Evolutionary conservation across 1,139 yeast genomes (phyloP).

Genomic region (Saccharomycopsis hybrid): DNA sequence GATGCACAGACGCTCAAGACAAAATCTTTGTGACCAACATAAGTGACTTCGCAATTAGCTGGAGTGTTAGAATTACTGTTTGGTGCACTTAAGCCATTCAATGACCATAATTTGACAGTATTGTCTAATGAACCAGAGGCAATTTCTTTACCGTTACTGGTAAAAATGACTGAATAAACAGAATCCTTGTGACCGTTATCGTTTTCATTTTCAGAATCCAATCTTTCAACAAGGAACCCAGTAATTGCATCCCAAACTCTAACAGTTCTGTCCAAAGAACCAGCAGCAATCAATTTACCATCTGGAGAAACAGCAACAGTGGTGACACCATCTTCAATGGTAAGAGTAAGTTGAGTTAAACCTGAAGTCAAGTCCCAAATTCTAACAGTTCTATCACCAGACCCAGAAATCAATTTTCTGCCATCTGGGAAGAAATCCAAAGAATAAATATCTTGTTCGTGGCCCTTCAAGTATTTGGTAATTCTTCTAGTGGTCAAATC

Average conservation of each 20-base stretch:
- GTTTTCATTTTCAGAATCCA: conserved; percentile 80
- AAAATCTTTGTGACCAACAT: conserved; percentile 94
- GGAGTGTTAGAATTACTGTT: conserved; percentile 31
- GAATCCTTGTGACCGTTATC: conserved; percentile 96
- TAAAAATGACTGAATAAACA: conserved; percentile 90
- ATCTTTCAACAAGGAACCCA: conserved; percentile 86
- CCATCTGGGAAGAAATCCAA: conserved; percentile 96
- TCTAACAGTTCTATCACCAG: conserved; percentile 94
- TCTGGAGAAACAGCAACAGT: conserved; percentile 97
- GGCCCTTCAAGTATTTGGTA: conserved; percentile 84
- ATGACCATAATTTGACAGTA: conserved; percentile 93
- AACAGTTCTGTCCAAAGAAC: conserved; percentile 90
- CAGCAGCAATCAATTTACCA: conserved; percentile 92
- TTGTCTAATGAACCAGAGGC: conserved; percentile 94
- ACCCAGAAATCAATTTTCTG: conserved; percentile 87
- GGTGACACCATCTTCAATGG: conserved; percentile 96
- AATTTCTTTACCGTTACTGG: conserved; percentile 86
- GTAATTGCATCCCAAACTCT: conserved; percentile 97
- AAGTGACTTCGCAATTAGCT: conserved; percentile 82
- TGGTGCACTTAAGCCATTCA: conserved; percentile 34
- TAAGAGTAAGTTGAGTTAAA: conserved; percentile 80
- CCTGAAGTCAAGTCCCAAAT: conserved; percentile 95
- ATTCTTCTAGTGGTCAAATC: conserved; percentile 84
- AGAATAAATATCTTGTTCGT: conserved; percentile 96
- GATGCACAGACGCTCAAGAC: conserved; percentile 92